phyloP scores from a whole-genome alignment of 495 filamentous ascomycete genomes.

The Talaromyces stipitatus region DNA sequence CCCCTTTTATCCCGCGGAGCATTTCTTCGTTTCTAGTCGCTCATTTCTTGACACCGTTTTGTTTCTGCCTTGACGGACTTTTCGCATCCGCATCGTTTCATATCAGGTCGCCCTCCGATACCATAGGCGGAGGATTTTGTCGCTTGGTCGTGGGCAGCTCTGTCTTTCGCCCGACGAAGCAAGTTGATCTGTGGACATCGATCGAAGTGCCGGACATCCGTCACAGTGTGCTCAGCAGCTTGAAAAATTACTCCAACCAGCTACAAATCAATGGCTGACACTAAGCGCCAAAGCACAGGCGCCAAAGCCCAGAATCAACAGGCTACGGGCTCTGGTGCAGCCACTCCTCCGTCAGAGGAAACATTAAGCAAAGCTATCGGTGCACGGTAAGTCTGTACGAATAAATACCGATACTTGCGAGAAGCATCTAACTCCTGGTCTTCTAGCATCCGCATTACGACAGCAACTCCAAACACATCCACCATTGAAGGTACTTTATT shows the following conservation, averaged over 20 bases:
- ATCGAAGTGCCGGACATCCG: background rate
- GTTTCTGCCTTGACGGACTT: background rate
- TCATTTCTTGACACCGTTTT: background rate
- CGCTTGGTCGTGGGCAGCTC: background rate
- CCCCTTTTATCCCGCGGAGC: background rate
- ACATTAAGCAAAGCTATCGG: conserved; percentile 44
- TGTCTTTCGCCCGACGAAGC: background rate
- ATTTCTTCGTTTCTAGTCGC: conserved; percentile 2
- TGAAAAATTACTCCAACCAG: background rate
- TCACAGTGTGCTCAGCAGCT: too few relatives aligned
- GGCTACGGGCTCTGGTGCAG: conserved; percentile 17
- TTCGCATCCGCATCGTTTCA: background rate
- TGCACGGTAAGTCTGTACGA: conserved; percentile 33
- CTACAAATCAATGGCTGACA: conserved; percentile 28
- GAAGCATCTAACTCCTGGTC: background rate
- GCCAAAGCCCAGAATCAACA: conserved; percentile 28
- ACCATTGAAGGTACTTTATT: conserved; percentile 58
- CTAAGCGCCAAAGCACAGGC: conserved; percentile 38
- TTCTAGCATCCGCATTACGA: conserved; percentile 53
- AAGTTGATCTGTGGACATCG: background rate
- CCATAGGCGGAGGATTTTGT: background rate
- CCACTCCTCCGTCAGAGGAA: conserved; percentile 37
- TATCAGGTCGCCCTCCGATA: background rate
- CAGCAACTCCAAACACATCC: conserved; percentile 38
- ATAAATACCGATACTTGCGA: background rate